Conservation (phyloP, 2,329 filamentous ascomycete species). For the Trichoderma citrinoviride region DNA sequence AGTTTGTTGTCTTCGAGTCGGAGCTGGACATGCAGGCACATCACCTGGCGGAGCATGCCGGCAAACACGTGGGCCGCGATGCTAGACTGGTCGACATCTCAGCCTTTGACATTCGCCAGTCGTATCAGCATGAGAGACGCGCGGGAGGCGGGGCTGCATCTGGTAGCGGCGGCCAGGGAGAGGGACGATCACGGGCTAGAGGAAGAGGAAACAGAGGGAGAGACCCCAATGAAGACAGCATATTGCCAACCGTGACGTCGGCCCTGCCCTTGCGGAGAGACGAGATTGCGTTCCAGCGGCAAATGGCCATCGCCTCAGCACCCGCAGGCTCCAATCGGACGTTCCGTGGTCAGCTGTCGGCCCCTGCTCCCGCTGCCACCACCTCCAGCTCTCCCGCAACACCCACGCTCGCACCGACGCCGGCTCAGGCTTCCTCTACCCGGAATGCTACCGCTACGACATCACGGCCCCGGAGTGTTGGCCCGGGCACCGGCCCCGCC, state of each 20-base stretch:
- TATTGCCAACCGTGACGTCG: constrained; percentile 67
- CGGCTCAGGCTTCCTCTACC: constrained; percentile 24
- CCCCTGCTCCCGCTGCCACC: constrained; percentile 30
- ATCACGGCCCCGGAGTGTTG: constrained; percentile 22
- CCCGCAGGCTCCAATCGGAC: constrained; percentile 76
- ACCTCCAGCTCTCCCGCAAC: constrained; percentile 26
- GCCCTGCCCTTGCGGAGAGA: constrained; percentile 74
- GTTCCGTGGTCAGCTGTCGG: constrained; percentile 79
- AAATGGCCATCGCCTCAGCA: constrained; percentile 85
- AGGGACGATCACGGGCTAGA: constrained; percentile 38
- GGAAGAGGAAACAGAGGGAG: constrained; percentile 59
- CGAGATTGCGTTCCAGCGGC: constrained; percentile 86
- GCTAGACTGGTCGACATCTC: constrained; percentile 84
- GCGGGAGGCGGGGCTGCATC: constrained; percentile 38
- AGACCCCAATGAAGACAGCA: constrained; percentile 76
- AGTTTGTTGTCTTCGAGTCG: constrained; percentile 94
- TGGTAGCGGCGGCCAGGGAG: constrained; percentile 29
- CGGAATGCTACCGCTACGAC: not conserved
- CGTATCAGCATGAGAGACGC: constrained; percentile 62
- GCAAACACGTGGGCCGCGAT: constrained; percentile 80
- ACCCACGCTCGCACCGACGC: constrained; percentile 27
- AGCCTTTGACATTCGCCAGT: constrained; percentile 72
- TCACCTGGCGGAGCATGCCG: constrained; percentile 79
- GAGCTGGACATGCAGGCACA: constrained; percentile 95
- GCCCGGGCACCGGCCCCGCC: constrained; percentile 25